Evolutionary conservation across 1,284 basidiomycete genomes (phyloP), one percentile per base, ranked within the genome.

Genomic region (Papiliotrema laurentii): DNA sequence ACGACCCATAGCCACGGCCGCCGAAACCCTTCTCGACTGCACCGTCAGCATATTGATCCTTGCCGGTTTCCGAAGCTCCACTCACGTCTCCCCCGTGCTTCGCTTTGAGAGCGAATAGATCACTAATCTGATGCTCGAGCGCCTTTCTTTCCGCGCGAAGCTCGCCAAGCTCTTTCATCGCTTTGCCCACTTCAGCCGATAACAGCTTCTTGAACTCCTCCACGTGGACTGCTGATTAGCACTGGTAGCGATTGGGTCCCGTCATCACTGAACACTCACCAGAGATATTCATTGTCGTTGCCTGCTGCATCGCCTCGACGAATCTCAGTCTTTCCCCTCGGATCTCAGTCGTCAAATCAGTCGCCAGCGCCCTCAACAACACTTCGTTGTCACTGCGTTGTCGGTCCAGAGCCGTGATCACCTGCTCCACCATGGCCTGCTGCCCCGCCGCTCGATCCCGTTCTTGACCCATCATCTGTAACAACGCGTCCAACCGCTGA

Each of bases 241-340:
- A 21, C 19, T 16, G n/a, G n/a, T n/a, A n/a, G n/a, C 26, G n/a
- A 19, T 22, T n/a, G 26, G 13, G 13, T 33, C 6, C 11, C 4
- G 7, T 5, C 45, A 27, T 33, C 34, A 38, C 11, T n/a, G 13
- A n/a, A 10, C 34, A 66, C 80, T 71, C 68, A 87, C 87, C 75
- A 65, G 86, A 82, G 6, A 91, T 82, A 56, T 91, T 89, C 63
- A 90, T 86, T 1, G 82, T 81, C 0, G 89, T 91, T 1, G 88
- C 89, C 58, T 89, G 84, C 64, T 86, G 86, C 88, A 91, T 92
- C 16, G 88, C 86, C 59, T 92, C 89, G 10, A 91, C 85, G 63
- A 92, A 91, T 4, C 86, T 77, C 47, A 91, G 71, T 37, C 87
- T 77, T 72, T 91, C 87, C 5, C 87, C 87, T 45, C 84, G 82